phyloP scores from a whole-genome alignment of 2,329 filamentous ascomycete species.

The Spiromastix sp. region DNA sequence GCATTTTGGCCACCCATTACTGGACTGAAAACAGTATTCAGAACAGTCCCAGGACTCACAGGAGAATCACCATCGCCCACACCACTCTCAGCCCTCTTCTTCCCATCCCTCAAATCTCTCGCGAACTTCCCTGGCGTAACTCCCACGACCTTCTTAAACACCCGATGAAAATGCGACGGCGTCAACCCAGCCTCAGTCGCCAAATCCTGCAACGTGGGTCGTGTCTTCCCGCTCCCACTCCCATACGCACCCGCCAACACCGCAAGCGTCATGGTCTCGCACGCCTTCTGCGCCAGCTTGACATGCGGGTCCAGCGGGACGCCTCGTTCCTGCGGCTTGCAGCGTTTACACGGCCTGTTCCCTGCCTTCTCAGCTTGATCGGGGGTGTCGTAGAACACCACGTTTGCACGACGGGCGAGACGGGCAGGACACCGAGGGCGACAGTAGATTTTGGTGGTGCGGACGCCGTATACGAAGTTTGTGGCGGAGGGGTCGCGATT shows the following conservation, averaged over 20 bases:
- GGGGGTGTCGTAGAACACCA: conserved; percentile 43
- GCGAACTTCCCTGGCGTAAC: conserved; percentile 38
- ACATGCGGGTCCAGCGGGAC: conserved; percentile 22
- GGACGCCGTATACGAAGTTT: conserved; percentile 47
- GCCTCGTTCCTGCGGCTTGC: conserved; percentile 34
- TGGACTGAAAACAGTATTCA: neutral
- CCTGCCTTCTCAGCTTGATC: conserved; percentile 39
- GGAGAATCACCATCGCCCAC: too few species aligned
- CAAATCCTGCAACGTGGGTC: conserved; percentile 35
- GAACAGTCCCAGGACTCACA: too few species aligned
- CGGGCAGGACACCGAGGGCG: conserved; percentile 46
- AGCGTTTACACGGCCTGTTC: conserved; percentile 47
- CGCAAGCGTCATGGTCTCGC: conserved; percentile 20
- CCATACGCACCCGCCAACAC: conserved; percentile 10
- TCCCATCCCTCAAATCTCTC: conserved; percentile 11
- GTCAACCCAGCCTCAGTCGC: conserved; percentile 39
- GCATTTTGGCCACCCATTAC: too few species aligned
- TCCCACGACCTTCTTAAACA: conserved; percentile 43
- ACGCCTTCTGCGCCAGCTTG: conserved; percentile 21
- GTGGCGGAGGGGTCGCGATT: conserved; percentile 34
- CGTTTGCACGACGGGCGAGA: conserved; percentile 47
- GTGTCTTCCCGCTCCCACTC: conserved; percentile 12
- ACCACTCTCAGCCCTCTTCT: conserved; percentile 10
- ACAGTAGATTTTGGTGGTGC: conserved; percentile 47
- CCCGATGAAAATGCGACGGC: conserved; percentile 44